Percentiles rank a stretch among this genome's conserved stretches.
These are phyloP conservation scores for Plasmodium knowlesi DNA, from an alignment of 169 alveolate genomes.

Conservation along the genomic window DNA sequence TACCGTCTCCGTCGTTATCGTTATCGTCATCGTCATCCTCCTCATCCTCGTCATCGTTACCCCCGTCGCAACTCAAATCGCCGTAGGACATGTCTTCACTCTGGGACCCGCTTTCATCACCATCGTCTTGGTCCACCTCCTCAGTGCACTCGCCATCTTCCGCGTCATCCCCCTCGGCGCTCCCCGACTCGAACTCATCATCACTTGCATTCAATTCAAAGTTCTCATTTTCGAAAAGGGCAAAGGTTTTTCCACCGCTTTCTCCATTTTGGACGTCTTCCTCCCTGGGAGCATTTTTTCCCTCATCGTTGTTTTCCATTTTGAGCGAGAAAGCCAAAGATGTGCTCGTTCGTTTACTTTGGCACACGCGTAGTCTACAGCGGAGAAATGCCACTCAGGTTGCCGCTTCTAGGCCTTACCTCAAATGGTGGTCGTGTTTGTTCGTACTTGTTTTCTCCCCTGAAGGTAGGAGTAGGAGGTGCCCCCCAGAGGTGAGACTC, in stretches of 20 bases:
- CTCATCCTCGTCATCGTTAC: constrained; percentile 82
- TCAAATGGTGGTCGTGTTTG: neutral
- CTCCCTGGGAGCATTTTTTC: neutral
- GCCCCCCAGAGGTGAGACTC: neutral
- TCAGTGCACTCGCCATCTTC: constrained; percentile 64
- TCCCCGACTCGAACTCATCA: constrained; percentile 61
- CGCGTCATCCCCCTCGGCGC: constrained; percentile 63
- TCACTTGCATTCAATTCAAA: constrained; percentile 37
- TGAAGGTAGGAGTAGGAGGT: neutral
- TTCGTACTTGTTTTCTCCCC: too few species aligned
- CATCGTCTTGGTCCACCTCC: constrained; percentile 77
- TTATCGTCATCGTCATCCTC: neutral
- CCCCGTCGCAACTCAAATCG: constrained; percentile 82
- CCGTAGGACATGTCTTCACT: constrained; percentile 82
- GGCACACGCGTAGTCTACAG: neutral
- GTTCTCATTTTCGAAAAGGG: constrained; percentile 49
- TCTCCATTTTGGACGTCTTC: neutral
- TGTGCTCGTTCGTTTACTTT: neutral
- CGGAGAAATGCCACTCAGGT: neutral
- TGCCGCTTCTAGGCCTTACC: neutral
- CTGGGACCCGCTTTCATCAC: constrained; percentile 80
- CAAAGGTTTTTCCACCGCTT: neutral
- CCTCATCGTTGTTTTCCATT: neutral
- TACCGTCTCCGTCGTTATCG: too few species aligned
- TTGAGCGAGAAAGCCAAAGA: neutral